These are phyloP conservation scores for Discostella stelligeroides DNA, from an alignment of 108 stramenopile species.

Conservation along the genomic window DNA sequence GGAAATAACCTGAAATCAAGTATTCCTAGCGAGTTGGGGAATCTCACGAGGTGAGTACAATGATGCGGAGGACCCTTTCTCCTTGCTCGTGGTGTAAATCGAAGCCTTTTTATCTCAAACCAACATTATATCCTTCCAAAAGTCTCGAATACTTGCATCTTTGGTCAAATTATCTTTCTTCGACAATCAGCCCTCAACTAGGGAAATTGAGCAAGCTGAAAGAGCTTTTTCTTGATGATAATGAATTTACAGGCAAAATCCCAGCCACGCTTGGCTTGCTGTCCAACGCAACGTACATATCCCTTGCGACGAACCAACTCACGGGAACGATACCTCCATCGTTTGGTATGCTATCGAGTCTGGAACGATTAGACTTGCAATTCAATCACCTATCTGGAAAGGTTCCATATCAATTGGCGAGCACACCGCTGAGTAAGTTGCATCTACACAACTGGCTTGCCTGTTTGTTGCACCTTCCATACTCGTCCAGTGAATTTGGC, in stretches of 20 bases:
- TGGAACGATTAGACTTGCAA: constrained; percentile 37
- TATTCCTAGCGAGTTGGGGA: constrained; percentile 13
- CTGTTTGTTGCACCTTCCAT: not conserved
- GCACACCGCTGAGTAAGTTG: constrained; percentile 24
- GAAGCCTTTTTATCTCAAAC: not conserved
- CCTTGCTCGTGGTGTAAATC: not conserved
- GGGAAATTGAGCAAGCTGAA: constrained; percentile 31
- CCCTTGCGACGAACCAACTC: constrained; percentile 29
- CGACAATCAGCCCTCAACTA: constrained; percentile 26
- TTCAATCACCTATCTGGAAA: constrained; percentile 34
- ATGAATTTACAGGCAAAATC: constrained; percentile 43
- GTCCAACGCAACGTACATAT: constrained; percentile 30
- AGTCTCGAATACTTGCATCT: constrained; percentile 49
- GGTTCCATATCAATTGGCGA: constrained; percentile 26
- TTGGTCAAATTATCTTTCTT: constrained; percentile 43
- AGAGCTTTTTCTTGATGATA: constrained; percentile 48
- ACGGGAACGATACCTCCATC: constrained; percentile 34
- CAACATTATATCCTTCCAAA: not conserved
- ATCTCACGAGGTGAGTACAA: constrained; percentile 4
- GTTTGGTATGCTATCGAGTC: constrained; percentile 25
- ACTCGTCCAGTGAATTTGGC: not conserved
- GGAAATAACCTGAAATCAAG: constrained; percentile 18
- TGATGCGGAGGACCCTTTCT: not conserved
- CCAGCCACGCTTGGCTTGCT: constrained; percentile 43
- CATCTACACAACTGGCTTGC: not conserved